phyloP scores from a whole-genome alignment of 345 rosid genomes.

The Ceriops tagal region DNA sequence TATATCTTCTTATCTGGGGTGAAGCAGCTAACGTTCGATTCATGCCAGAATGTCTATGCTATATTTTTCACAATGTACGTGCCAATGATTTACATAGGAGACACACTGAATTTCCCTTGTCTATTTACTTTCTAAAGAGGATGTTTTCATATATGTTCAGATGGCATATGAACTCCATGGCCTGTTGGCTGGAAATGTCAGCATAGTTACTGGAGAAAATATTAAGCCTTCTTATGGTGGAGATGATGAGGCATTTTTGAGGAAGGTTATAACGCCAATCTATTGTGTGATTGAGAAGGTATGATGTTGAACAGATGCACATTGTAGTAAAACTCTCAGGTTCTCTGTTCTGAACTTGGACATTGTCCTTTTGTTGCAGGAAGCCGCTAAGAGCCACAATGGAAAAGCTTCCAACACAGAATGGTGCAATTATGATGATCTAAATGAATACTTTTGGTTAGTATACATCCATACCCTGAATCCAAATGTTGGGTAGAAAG shows the following conservation, averaged over 20 bases:
- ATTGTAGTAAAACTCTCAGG: constrained; percentile 8
- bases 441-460: constrained; percentile 95
- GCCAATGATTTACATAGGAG: constrained; percentile 1
- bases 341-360: constrained; percentile 23
- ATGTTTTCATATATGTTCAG: constrained; percentile 35
- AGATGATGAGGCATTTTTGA: constrained; percentile 90
- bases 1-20: constrained; percentile 96
- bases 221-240: constrained; percentile 98
- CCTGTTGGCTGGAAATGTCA: constrained; percentile 93
- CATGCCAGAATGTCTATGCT: constrained; percentile 93
- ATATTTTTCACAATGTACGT: constrained; percentile 92
- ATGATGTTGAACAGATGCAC: constrained; percentile 16
- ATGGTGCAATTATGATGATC: constrained; percentile 99
- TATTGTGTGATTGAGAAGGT: constrained; percentile 82
- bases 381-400: constrained; percentile 66
- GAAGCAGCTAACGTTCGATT: constrained; percentile 96
- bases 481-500: neutral
- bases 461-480: constrained; percentile 23
- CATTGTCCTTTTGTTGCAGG: constrained; percentile 46
- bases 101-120: neutral
- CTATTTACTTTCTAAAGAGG: neutral
- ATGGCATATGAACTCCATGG: constrained; percentile 99
- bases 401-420: constrained; percentile 79
- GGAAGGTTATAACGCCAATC: constrained; percentile 87
- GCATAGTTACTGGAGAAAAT: constrained; percentile 97